Evolutionary conservation across 2,329 filamentous ascomycete genomes (phyloP), one percentile per base, ranked within the genome.

Genomic region (Neopestalotiopsis sp.): DNA sequence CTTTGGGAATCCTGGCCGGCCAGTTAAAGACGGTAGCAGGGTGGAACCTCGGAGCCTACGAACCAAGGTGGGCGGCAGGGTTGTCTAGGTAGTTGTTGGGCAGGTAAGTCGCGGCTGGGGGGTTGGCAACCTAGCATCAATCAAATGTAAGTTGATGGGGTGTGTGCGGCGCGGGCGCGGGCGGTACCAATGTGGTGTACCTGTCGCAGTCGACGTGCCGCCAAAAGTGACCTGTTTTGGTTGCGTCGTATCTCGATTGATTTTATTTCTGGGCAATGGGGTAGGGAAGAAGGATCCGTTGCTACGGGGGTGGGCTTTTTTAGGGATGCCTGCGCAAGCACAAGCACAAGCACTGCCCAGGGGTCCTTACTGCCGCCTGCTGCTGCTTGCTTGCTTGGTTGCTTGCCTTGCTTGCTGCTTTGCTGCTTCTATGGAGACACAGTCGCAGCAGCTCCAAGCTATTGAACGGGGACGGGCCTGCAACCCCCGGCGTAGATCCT

Each of bases 401-500:
- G 34, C 34, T 38, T 38, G 34, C 34, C 38, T 38, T 38, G 34
- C 34, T 38, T 38, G 34, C 34, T 38, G 6, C 6, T 10, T 38
- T 38, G 34, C 34, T 38, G 34, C 34, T 38, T 38, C 34, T 20
- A 52, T 42, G 45, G 65, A 32, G 38, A 38, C 58, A 34, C 58
- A 34, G 59, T 64, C 30, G 59, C 32, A 62, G 57, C 32, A 38
- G 34, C 10, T 7, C 10, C 34, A 40, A 40, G 67, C 63, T 61
- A 63, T 56, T 42, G 28, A 61, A 38, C 32, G 49, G n/a, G 30
- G 42, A 67, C n/a, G 30, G 42, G 30, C 38, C 24, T 42, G 59
- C 17, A 12, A 45, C 9, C 30, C 30, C 64, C n/a, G 52, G 65
- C 30, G 65, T 68, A 67, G 71, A 71, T 71, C 65, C 69, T 57